These are phyloP conservation scores for Coffea humblotiana DNA, from an alignment of 305 asterid genomes.

Conservation along the genomic window DNA sequence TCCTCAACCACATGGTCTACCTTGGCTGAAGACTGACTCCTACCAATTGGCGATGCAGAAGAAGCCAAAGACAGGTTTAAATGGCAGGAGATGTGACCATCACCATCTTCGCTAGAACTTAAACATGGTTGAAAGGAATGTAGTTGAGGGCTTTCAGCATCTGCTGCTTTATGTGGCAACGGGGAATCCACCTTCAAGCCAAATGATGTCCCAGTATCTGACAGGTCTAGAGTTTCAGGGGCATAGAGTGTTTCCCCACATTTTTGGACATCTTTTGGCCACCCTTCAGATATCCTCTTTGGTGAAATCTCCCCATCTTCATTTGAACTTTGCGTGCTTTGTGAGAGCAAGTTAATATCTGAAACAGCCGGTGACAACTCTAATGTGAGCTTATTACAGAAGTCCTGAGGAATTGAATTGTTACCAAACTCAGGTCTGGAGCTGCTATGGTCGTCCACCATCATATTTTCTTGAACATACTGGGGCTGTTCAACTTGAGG, in stretches of 20 bases:
- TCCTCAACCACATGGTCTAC: slow-evolving; percentile 36
- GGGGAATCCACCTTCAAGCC: slow-evolving; percentile 55
- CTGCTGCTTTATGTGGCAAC: slow-evolving; percentile 35
- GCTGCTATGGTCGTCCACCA: slow-evolving; percentile 55
- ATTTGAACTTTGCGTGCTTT: slow-evolving; percentile 81
- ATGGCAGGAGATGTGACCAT: slow-evolving; percentile 63
- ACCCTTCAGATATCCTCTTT: slow-evolving; percentile 43
- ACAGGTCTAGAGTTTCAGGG: slow-evolving; percentile 68
- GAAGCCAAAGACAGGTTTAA: slow-evolving; percentile 83
- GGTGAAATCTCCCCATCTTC: slow-evolving; percentile 65
- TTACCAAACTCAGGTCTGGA: slow-evolving; percentile 50
- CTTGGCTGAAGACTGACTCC: slow-evolving; percentile 34
- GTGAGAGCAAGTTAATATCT: slow-evolving; percentile 64
- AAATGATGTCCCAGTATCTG: slow-evolving; percentile 78
- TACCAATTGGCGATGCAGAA: slow-evolving; percentile 52
- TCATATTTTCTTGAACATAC: slow-evolving; percentile 44
- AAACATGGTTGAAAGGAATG: slow-evolving; percentile 43
- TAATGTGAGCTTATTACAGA: slow-evolving; percentile 68
- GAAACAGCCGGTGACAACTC: slow-evolving; percentile 79
- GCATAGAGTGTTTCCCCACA: slow-evolving; percentile 38
- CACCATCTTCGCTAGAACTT: slow-evolving; percentile 53
- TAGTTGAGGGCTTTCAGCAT: slow-evolving; percentile 38
- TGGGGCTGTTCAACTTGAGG: slow-evolving; percentile 55
- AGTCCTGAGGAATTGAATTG: slow-evolving; percentile 40
- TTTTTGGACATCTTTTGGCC: slow-evolving; percentile 48